phyloP scores from a whole-genome alignment of 306 rosid genomes.

The Notholithocarpus densiflorus region DNA sequence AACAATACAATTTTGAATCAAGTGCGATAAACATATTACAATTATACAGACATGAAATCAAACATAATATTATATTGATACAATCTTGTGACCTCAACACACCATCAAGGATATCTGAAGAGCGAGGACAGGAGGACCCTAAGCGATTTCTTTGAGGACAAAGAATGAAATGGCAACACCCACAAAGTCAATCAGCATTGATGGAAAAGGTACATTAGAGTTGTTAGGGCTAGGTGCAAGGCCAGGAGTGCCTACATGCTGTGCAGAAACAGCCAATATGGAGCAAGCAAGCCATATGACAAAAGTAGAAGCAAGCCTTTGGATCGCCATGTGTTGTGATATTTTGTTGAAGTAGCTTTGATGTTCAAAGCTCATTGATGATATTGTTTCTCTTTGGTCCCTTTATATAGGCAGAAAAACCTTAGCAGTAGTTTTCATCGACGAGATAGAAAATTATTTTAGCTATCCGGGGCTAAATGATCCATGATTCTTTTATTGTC shows the following conservation, averaged over 20 bases:
- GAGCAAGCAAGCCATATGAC: neutral
- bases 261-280: constrained; percentile 1
- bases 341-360: neutral
- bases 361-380: too few species aligned
- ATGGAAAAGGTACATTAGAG: neutral
- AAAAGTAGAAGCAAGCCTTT: neutral
- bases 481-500: neutral
- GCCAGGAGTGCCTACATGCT: neutral
- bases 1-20: too few species aligned
- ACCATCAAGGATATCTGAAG: neutral
- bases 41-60: too few species aligned
- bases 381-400: too few species aligned
- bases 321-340: neutral
- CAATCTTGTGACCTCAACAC: neutral
- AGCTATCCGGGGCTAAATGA: too few species aligned
- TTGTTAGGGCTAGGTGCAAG: too few species aligned
- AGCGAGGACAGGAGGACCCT: neutral
- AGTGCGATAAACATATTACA: too few species aligned
- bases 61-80: neutral
- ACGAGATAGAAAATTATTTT: neutral
- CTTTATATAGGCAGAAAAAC: neutral
- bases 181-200: neutral
- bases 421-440: neutral
- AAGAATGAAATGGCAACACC: neutral
- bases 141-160: neutral